Base-by-base conservation (phyloP, 2,329 filamentous ascomycete species). In the Didymella sp. region DNA sequence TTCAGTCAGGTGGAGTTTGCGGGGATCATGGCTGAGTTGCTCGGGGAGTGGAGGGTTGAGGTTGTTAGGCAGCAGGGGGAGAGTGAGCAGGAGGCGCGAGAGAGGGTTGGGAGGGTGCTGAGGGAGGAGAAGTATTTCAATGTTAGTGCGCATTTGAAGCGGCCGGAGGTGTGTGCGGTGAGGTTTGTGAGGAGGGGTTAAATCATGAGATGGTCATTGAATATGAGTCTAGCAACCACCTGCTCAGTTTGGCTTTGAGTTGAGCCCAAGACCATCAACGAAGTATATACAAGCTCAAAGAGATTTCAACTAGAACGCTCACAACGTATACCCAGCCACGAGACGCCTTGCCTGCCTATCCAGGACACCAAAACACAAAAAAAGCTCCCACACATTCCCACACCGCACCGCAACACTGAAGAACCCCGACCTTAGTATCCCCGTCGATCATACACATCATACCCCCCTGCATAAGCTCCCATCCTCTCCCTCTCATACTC, bases 1-100 rank as follows among this genome's bases (percentile, higher is more conserved):
- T 69, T 70, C 40, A 62, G 59, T 19, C 64, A 69, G 22, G 67
- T 70, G 1, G 64, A 69, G 47, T 65, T 68, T 51, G 56, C 56
- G 2, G 67, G 59, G 2, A 49, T 60, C 4, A 51, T 70, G 38
- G 57, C 53, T 2, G 43, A 53, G 35, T 38, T 68, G 17, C 25
- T 68, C 21, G 35, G 31, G 2, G 50, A 58, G 8, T 67, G 56
- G 58, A 41, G 37, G n/a, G 30, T 69, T 4, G 63, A 69, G 45
- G 31, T 58, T 7, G 17, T 60, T 33, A 42, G 24, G 15, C 24
- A 33, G 2, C 45, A 38, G 1, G 51, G 50, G 6, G 66, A 67
- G 31, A 58, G 49, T n/a, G 53, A 44, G 13, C 43, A 48, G 12
- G 28, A 27, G 22, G 64, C 62, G 19, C 53, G 45, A 25, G 28